phyloP scores from a whole-genome alignment of 768 basidiomycete species.

The Tephrocybe sp. region DNA sequence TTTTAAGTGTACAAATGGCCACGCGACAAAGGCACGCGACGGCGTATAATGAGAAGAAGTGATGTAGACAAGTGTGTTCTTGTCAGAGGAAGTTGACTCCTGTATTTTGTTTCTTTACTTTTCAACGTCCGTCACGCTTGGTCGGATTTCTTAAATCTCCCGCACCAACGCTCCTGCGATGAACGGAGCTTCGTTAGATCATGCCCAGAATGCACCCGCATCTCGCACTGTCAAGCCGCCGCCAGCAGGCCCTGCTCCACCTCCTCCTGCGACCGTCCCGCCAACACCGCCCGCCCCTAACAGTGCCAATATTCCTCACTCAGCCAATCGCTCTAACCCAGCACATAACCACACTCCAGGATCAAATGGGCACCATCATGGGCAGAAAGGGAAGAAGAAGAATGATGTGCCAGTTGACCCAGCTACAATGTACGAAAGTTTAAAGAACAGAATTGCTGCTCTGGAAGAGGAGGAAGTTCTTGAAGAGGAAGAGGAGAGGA shows the following conservation, averaged over 20 bases:
- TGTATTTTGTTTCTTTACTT: conserved; percentile 11
- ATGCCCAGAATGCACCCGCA: conserved; percentile 31
- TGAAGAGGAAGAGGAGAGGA: conserved; percentile 83
- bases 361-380: conserved; percentile 40
- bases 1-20: neutral
- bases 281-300: conserved; percentile 50
- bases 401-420: conserved; percentile 74
- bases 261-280: conserved; percentile 56
- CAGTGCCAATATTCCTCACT: conserved; percentile 28
- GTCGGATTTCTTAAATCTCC: conserved; percentile 10
- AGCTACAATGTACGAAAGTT: conserved; percentile 81
- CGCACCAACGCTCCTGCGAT: conserved; percentile 30
- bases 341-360: conserved; percentile 31
- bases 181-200: conserved; percentile 42
- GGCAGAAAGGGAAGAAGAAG: conserved; percentile 70
- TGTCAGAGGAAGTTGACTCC: conserved; percentile 1
- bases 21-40: neutral
- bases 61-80: neutral
- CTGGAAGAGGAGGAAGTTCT: conserved; percentile 85
- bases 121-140: conserved; percentile 16
- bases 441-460: conserved; percentile 87
- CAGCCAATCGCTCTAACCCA: conserved; percentile 24
- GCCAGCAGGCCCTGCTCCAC: conserved; percentile 58
- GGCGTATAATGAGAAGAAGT: neutral
- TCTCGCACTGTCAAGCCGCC: conserved; percentile 46